Percentiles rank a stretch among this genome's conserved stretches.
Conservation (phyloP, 2,329 filamentous ascomycete species). For the Cordyceps tenuipes region DNA sequence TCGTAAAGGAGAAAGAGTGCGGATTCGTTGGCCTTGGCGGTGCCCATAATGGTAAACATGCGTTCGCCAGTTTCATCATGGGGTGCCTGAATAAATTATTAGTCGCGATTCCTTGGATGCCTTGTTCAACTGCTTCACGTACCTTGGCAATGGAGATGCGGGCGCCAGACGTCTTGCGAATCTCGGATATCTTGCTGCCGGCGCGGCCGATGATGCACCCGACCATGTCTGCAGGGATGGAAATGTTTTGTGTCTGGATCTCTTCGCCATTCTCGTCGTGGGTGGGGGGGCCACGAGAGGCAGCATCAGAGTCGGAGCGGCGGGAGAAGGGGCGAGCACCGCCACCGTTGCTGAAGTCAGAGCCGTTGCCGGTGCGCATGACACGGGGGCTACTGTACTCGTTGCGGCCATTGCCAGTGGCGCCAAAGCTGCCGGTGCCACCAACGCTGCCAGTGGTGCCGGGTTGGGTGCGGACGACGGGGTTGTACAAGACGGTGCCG, state of each 20-base stretch:
- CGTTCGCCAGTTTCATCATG: slow-evolving; percentile 97
- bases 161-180: slow-evolving; percentile 90
- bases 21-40: slow-evolving; percentile 86
- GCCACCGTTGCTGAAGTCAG: slow-evolving; percentile 83
- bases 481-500: slow-evolving; percentile 96
- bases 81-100: slow-evolving; percentile 43
- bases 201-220: slow-evolving; percentile 96
- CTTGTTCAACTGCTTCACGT: background rate
- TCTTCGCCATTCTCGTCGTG: slow-evolving; percentile 96
- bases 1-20: slow-evolving; percentile 95
- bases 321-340: slow-evolving; percentile 58
- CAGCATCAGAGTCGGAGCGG: slow-evolving; percentile 76
- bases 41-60: slow-evolving; percentile 99
- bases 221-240: slow-evolving; percentile 98
- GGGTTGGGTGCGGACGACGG: slow-evolving; percentile 76
- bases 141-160: slow-evolving; percentile 93
- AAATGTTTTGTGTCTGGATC: slow-evolving; percentile 98
- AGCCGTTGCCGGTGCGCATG: slow-evolving; percentile 94
- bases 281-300: slow-evolving; percentile 70
- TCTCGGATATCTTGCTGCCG: slow-evolving; percentile 97
- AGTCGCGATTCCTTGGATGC: background rate
- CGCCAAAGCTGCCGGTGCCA: slow-evolving; percentile 36
- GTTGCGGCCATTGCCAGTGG: slow-evolving; percentile 30
- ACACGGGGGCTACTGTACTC: slow-evolving; percentile 60
- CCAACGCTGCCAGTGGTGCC: slow-evolving; percentile 33